These are phyloP conservation scores for Trichoderma endophyticum DNA, from an alignment of 2,329 filamentous ascomycete genomes.

Conservation along the genomic window DNA sequence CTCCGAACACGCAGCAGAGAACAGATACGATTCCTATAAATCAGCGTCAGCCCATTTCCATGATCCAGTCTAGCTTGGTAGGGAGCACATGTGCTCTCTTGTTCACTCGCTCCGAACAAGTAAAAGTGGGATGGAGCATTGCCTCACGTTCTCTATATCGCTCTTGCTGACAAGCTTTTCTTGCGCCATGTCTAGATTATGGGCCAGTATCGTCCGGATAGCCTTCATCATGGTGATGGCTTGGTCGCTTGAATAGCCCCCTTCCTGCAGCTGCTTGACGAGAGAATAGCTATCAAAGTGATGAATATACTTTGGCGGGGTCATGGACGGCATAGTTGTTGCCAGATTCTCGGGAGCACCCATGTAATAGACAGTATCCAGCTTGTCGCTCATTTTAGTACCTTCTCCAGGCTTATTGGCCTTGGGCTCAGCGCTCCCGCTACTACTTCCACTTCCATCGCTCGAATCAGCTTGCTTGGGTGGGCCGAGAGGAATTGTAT, in stretches of 20 bases:
- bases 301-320: constrained; percentile 79
- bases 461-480: neutral
- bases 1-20: constrained; percentile 90
- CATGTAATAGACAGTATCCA: constrained; percentile 52
- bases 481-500: neutral
- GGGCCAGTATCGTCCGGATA: constrained; percentile 70
- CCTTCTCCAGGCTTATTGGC: neutral
- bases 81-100: neutral
- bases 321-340: constrained; percentile 62
- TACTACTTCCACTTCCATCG: neutral
- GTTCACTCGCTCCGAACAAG: neutral
- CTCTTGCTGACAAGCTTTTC: constrained; percentile 81
- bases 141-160: constrained; percentile 74
- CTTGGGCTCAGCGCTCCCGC: neutral
- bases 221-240: constrained; percentile 90
- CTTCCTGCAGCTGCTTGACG: constrained; percentile 73
- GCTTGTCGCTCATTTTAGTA: constrained; percentile 26
- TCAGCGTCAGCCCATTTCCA: neutral
- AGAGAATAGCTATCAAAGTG: constrained; percentile 95
- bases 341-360: constrained; percentile 39
- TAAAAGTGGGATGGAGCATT: neutral
- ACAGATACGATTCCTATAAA: constrained; percentile 76
- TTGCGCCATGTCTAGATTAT: constrained; percentile 78
- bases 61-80: neutral
- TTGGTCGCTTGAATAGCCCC: constrained; percentile 71